Evolutionary conservation across 1,284 basidiomycete genomes (phyloP).

Genomic region (Naganishia sp.): DNA sequence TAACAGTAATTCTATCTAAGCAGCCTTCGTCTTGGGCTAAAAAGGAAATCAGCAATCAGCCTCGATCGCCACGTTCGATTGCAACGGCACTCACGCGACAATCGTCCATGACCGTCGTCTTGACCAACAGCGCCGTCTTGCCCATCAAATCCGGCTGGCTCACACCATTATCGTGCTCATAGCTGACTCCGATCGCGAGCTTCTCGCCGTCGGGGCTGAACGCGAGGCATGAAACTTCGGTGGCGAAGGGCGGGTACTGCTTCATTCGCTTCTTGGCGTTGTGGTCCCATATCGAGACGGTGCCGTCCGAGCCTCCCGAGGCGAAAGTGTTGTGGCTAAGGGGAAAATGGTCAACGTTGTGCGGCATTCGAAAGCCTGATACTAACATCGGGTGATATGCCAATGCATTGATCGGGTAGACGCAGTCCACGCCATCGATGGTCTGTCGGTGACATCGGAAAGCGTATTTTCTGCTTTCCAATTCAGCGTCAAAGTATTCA

Average conservation of each 20-base stretch:
- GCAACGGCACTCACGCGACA: conserved; percentile 45
- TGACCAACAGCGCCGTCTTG: conserved; percentile 48
- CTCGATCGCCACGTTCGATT: not conserved
- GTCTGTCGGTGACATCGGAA: conserved; percentile 96
- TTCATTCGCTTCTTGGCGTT: conserved; percentile 92
- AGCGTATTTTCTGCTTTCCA: conserved; percentile 90
- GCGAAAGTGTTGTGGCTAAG: conserved; percentile 88
- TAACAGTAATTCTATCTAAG: not conserved
- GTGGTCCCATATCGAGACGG: conserved; percentile 94
- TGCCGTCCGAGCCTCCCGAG: conserved; percentile 86
- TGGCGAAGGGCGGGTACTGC: conserved; percentile 77
- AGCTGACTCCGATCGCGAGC: conserved; percentile 77
- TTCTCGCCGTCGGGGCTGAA: conserved; percentile 81
- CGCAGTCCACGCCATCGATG: conserved; percentile 88
- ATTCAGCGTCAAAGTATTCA: conserved; percentile 87
- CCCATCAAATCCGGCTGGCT: conserved; percentile 43
- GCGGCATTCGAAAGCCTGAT: not conserved
- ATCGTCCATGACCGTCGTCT: conserved; percentile 55
- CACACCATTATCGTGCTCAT: conserved; percentile 81
- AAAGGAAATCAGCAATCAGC: conserved; percentile 5
- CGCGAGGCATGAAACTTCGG: conserved; percentile 69
- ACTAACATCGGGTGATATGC: conserved; percentile 86
- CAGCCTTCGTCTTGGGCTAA: conserved; percentile 30
- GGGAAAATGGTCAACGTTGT: not conserved
- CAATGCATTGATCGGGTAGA: conserved; percentile 95